Conservation (phyloP, 2,329 filamentous ascomycete species). For the Cordyceps farinosa region DNA sequence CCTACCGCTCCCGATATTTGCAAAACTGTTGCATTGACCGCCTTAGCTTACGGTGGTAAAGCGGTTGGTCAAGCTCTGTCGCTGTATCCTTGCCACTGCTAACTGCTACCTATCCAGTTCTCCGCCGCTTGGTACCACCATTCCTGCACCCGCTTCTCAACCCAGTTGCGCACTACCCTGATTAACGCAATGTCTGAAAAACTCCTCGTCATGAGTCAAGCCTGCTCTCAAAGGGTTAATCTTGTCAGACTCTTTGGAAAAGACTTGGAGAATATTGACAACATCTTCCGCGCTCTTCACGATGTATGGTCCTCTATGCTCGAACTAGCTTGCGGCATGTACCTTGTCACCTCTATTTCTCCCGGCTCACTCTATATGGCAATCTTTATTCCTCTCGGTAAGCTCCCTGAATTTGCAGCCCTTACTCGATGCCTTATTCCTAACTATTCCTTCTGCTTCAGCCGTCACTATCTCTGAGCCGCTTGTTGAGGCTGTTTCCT, state of each 20-base stretch:
- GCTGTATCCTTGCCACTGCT: background rate
- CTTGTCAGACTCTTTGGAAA: background rate
- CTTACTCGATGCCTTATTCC: background rate
- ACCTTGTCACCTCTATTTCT: background rate
- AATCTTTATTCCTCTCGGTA: background rate
- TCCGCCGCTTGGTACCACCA: background rate
- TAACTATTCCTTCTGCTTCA: background rate
- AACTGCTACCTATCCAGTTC: background rate
- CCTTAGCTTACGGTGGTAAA: background rate
- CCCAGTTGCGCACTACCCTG: background rate
- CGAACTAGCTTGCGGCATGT: background rate
- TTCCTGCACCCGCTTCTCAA: background rate
- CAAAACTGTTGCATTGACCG: background rate
- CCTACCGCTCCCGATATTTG: background rate
- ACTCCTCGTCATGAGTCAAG: background rate
- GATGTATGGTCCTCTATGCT: background rate
- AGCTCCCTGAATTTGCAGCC: background rate
- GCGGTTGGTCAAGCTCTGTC: background rate
- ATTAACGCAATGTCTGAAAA: background rate
- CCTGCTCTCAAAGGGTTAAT: background rate
- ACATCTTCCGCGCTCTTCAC: background rate
- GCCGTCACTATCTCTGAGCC: background rate
- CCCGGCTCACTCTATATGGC: background rate
- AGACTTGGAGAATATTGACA: background rate
- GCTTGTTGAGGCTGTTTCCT: background rate